Conservation (phyloP, 371 early-diverging fungal species). For the Mucor plumbeus region DNA sequence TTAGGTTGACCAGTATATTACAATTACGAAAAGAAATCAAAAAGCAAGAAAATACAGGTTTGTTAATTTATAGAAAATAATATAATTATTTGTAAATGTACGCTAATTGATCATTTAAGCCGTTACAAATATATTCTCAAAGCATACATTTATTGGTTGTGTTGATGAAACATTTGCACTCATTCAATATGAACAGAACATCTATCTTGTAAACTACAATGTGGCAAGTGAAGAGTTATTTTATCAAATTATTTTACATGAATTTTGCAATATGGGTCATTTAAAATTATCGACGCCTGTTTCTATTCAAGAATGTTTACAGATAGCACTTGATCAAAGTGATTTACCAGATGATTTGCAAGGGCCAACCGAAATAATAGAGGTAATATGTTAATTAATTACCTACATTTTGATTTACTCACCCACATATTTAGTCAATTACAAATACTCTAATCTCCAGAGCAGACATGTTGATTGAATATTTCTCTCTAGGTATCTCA, state of each 20-base stretch:
- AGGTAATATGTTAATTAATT: constrained; percentile 39
- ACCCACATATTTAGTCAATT: constrained; percentile 48
- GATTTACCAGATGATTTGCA: constrained; percentile 53
- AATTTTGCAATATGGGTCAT: constrained; percentile 87
- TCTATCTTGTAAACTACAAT: constrained; percentile 83
- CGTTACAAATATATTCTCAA: constrained; percentile 71
- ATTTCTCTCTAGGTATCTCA: constrained; percentile 78
- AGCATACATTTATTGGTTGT: constrained; percentile 91
- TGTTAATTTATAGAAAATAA: neutral
- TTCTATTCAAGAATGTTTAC: constrained; percentile 72
- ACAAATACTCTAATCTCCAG: constrained; percentile 57
- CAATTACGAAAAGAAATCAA: constrained; percentile 76
- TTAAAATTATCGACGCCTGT: constrained; percentile 67
- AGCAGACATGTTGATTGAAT: constrained; percentile 85
- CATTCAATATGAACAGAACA: constrained; percentile 81
- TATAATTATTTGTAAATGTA: too few species aligned
- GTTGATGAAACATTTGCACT: constrained; percentile 77
- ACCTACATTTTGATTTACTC: neutral
- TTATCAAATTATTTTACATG: constrained; percentile 81
- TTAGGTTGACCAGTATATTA: constrained; percentile 77
- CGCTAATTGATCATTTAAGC: constrained; percentile 33
- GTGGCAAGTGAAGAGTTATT: constrained; percentile 82
- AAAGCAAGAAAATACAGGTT: constrained; percentile 64
- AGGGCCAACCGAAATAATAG: constrained; percentile 58
- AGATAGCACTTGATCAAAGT: constrained; percentile 58